phyloP scores from a whole-genome alignment of 306 rosid species.

The Betula pendula region DNA sequence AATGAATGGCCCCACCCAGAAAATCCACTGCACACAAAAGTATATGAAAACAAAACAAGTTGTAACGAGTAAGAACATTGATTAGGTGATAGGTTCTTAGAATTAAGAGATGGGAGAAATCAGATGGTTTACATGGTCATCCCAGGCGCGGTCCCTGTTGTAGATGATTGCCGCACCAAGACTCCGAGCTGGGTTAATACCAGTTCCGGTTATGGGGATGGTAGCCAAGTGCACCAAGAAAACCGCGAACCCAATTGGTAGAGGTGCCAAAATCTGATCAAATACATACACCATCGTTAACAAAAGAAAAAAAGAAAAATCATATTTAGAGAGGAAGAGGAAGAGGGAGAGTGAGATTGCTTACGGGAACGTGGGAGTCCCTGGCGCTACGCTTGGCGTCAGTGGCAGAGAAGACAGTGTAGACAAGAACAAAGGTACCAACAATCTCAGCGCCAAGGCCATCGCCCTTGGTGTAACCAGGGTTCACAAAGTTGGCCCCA shows the following conservation, averaged over 20 bases:
- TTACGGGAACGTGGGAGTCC: slow-evolving; percentile 70
- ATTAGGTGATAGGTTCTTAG: background rate
- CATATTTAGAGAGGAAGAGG: background rate
- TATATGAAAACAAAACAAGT: background rate
- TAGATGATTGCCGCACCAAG: slow-evolving; percentile 58
- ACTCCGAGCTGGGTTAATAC: slow-evolving; percentile 61
- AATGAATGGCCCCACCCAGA: slow-evolving; percentile 66
- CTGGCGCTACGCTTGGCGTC: slow-evolving; percentile 91
- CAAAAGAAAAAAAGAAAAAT: background rate
- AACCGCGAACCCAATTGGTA: slow-evolving; percentile 88
- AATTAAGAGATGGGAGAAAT: background rate
- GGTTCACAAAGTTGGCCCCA: slow-evolving; percentile 67
- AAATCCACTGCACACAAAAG: slow-evolving; percentile 46
- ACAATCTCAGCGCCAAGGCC: slow-evolving; percentile 65
- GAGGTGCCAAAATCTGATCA: slow-evolving; percentile 76
- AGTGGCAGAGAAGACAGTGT: slow-evolving; percentile 90
- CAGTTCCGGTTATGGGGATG: slow-evolving; percentile 61
- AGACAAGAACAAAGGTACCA: slow-evolving; percentile 58
- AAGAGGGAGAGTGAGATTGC: background rate
- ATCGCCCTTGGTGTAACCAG: slow-evolving; percentile 77
- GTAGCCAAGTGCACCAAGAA: slow-evolving; percentile 67
- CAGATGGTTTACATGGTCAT: slow-evolving; percentile 41
- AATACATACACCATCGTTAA: background rate
- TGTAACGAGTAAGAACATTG: background rate
- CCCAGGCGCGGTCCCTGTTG: slow-evolving; percentile 46